These are phyloP conservation scores for Kwoniella mangroviensis DNA, from an alignment of 768 basidiomycete genomes.

Conservation along the genomic window DNA sequence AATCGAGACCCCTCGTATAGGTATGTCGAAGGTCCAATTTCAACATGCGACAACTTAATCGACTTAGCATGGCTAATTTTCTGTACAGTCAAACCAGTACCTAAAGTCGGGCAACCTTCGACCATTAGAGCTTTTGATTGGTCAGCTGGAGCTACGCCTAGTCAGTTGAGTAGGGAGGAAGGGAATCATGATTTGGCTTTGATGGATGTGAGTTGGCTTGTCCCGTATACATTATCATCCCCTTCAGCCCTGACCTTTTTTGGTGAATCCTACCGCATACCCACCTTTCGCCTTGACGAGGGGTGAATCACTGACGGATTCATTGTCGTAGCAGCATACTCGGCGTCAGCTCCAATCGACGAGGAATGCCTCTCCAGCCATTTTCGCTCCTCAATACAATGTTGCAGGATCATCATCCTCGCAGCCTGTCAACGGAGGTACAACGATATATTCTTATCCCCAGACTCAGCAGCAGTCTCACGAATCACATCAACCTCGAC, in stretches of 20 bases:
- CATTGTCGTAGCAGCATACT: conserved; percentile 7
- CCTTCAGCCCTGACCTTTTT: neutral
- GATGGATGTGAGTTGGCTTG: conserved; percentile 48
- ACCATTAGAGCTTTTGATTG: conserved; percentile 42
- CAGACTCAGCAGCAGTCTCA: conserved; percentile 20
- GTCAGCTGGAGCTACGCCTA: conserved; percentile 44
- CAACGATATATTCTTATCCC: conserved; percentile 21
- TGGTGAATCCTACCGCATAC: neutral
- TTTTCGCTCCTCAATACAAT: conserved; percentile 23
- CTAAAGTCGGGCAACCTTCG: conserved; percentile 31
- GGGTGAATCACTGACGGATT: neutral
- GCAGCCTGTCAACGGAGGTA: conserved; percentile 15
- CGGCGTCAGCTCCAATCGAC: conserved; percentile 29
- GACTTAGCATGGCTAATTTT: neutral
- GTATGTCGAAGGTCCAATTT: conserved; percentile 59
- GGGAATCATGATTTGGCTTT: conserved; percentile 43
- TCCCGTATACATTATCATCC: conserved; percentile 5
- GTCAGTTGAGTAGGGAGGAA: conserved; percentile 37
- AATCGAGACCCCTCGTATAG: conserved; percentile 74
- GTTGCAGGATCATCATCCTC: conserved; percentile 12
- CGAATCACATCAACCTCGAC: conserved; percentile 5
- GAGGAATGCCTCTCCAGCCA: conserved; percentile 36
- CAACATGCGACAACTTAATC: neutral
- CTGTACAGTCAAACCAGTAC: conserved; percentile 46
- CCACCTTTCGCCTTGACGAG: too few species aligned